These are phyloP conservation scores for Hordeum pubiflorum DNA, from an alignment of 202 grass and related monocot genomes.

Conservation along the genomic window DNA sequence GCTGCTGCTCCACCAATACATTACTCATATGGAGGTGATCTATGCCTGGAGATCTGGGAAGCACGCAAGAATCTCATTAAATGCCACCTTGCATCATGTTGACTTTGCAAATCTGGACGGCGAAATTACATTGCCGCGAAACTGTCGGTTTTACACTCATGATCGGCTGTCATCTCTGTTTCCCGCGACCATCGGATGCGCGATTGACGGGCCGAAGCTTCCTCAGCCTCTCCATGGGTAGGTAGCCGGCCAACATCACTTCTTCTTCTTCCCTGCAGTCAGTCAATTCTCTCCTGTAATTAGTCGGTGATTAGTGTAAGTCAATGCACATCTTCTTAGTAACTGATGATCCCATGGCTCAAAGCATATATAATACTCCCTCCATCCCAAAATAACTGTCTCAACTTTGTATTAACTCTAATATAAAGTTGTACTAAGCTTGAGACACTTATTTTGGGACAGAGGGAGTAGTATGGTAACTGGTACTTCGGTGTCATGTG, in stretches of 20 bases:
- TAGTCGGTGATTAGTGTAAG: conserved; percentile 2
- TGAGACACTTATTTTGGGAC: too few species aligned
- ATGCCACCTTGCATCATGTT: conserved; percentile 23
- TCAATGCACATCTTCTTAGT: conserved; percentile 21
- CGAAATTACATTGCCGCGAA: neutral
- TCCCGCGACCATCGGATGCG: neutral
- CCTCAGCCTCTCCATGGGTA: neutral
- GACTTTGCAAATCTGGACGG: conserved; percentile 23
- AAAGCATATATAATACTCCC: conserved; percentile 7
- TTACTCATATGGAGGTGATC: conserved; percentile 27
- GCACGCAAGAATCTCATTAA: conserved; percentile 40
- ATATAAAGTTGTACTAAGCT: too few species aligned
- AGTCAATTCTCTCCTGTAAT: neutral
- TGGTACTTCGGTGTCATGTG: conserved; percentile 16
- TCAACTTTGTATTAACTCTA: too few species aligned
- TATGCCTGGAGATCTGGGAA: conserved; percentile 39
- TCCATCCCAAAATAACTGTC: too few species aligned
- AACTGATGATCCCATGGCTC: conserved; percentile 9
- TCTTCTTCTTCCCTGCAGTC: neutral
- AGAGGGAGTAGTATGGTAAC: neutral
- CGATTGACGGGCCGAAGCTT: neutral
- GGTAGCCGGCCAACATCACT: neutral
- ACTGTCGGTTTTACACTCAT: neutral
- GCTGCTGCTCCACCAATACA: conserved; percentile 26
- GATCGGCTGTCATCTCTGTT: neutral